Percentiles rank a stretch among this genome's conserved stretches.
These are phyloP conservation scores for Phytophthora pistaciae DNA, from an alignment of 352 stramenopile genomes.

Conservation along the genomic window DNA sequence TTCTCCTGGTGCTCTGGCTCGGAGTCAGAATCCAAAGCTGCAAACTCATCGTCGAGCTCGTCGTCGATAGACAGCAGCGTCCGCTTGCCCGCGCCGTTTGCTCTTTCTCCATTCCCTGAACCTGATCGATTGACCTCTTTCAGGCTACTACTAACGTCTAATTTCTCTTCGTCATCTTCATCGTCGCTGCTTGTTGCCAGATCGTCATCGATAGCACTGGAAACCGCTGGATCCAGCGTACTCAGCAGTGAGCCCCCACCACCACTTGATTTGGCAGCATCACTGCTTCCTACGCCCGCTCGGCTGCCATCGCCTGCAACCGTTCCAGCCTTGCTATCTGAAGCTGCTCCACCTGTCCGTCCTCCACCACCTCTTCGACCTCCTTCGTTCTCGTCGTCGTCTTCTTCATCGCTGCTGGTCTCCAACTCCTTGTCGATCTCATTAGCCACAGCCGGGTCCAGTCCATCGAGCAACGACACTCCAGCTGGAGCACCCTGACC, in stretches of 20 bases:
- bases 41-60: constrained; percentile 50
- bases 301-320: background rate
- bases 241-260: background rate
- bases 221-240: constrained; percentile 22
- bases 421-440: constrained; percentile 41
- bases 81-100: too few relatives aligned
- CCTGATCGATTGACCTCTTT: background rate
- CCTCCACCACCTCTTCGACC: background rate
- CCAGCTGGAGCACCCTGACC: too few relatives aligned
- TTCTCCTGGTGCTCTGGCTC: constrained; percentile 22
- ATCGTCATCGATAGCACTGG: constrained; percentile 41
- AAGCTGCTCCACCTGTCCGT: background rate
- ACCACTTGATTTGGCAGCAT: background rate
- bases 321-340: background rate
- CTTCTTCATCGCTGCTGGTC: constrained; percentile 31
- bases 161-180: constrained; percentile 18
- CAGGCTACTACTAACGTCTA: background rate
- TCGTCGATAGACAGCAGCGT: constrained; percentile 42
- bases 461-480: background rate
- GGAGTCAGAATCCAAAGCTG: constrained; percentile 37
- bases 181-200: constrained; percentile 41
- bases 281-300: too few relatives aligned
- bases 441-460: constrained; percentile 14
- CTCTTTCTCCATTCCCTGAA: too few relatives aligned
- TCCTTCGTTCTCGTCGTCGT: background rate